Conservation (phyloP, 257 asterid genomes). For the Solanum tarapatanum region DNA sequence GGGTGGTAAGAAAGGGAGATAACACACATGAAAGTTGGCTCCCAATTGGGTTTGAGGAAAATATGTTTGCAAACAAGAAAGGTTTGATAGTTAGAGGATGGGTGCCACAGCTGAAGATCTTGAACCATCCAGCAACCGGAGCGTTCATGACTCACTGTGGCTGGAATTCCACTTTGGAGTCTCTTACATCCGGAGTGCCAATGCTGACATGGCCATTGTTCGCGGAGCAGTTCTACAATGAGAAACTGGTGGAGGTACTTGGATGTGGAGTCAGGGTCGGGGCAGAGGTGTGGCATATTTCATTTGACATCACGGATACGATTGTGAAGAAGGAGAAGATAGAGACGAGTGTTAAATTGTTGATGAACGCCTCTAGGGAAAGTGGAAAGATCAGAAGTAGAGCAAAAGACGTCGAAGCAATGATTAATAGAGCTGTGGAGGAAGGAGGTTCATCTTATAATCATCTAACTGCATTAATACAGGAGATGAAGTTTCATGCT, state of each 20-base stretch:
- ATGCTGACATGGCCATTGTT: constrained; percentile 21
- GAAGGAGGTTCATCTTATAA: constrained; percentile 17
- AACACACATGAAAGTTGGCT: background rate
- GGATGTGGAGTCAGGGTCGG: constrained; percentile 9
- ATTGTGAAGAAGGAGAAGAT: background rate
- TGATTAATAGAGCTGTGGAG: background rate
- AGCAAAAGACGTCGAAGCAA: background rate
- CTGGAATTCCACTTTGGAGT: constrained; percentile 21
- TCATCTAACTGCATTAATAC: constrained; percentile 1
- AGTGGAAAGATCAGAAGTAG: constrained; percentile 1
- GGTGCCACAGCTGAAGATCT: constrained; percentile 17
- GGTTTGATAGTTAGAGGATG: constrained; percentile 17
- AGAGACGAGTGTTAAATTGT: background rate
- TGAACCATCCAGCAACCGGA: constrained; percentile 10
- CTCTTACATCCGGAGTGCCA: constrained; percentile 13
- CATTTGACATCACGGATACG: background rate
- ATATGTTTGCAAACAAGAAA: background rate
- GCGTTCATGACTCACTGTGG: constrained; percentile 26
- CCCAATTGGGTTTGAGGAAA: constrained; percentile 11
- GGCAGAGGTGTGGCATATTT: background rate
- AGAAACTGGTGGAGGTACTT: constrained; percentile 4
- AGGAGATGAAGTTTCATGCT: constrained; percentile 4
- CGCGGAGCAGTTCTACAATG: constrained; percentile 21
- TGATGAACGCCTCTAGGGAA: background rate
- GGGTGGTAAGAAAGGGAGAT: constrained; percentile 10